Base-by-base conservation (phyloP, 2,329 filamentous ascomycete genomes). In the Fusarium sp. region DNA sequence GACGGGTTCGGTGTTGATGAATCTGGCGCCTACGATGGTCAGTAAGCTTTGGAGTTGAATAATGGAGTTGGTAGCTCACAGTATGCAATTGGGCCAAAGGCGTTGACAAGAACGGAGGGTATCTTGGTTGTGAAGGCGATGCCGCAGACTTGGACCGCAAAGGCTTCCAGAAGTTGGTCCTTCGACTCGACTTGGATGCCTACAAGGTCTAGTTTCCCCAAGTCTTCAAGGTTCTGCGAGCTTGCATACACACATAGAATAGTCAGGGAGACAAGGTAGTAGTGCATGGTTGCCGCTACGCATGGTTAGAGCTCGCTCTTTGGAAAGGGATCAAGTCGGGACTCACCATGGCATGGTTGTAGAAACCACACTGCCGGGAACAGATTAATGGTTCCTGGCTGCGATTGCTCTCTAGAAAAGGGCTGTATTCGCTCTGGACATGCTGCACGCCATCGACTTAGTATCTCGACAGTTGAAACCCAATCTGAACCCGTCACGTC, bases 71-170 rank as follows among this genome's bases (percentile, higher is more conserved):
- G 24, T 5, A 4, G 78, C 82, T 76, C 72, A 86, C 85, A 86
- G 60, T 83, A 87, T 2, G 83, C 79, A 31, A 87, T 85, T 16
- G 85, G 85, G 0, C 85, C 86, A 71, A 87, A 87, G 4, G 84
- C 80, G 66, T 87, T 87, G 5, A 87, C 84, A 6, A 85, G 76
- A 3, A 86, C 84, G 0, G 85, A 74, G 0, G 83, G 78, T 6
- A 79, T 83, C 7, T 82, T 82, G n/a, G 83, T 79, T 0, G 85
- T 85, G 55, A 87, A 85, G 0, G 85, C 83, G 14, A 86, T 79
- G 2, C 84, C 84, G 62, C 84, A 86, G 3, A 87, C 79, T 3
- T 83, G 79, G 0, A 81, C 71, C 0, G 84, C 83, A 16, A 81
- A 77, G 0, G 64, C 59, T 12, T 84, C 80, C 1, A 85, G 73